These are phyloP conservation scores for Fusarium globosum DNA, from an alignment of 2,329 filamentous ascomycete species.

Conservation along the genomic window DNA sequence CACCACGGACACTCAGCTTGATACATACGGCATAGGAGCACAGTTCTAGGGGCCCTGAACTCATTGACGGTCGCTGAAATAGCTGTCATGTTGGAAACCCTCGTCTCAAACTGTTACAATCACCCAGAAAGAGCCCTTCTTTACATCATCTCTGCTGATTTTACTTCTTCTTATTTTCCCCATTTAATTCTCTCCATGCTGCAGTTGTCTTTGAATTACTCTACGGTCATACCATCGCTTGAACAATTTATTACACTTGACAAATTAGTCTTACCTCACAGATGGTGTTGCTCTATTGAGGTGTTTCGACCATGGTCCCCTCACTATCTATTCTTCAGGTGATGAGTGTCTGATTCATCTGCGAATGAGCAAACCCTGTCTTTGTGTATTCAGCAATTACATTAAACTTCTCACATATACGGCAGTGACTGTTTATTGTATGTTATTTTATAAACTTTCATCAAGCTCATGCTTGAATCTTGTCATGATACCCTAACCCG, in stretches of 20 bases:
- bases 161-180: neutral
- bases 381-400: neutral
- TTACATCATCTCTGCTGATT: neutral
- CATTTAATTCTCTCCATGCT: neutral
- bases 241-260: neutral
- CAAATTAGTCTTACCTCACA: neutral
- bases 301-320: neutral
- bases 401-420: too few species aligned
- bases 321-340: neutral
- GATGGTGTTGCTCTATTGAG: neutral
- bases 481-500: neutral
- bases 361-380: neutral
- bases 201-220: neutral
- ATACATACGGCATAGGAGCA: neutral
- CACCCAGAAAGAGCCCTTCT: neutral
- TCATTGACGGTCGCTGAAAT: neutral
- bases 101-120: neutral
- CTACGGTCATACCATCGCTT: neutral
- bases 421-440: neutral
- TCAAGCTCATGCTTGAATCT: neutral
- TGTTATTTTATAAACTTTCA: neutral
- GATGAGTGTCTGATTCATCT: too few species aligned
- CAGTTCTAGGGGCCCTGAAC: neutral
- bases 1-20: neutral
- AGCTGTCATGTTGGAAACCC: neutral